A percentile compares a stretch with the other conserved stretches of the same genome.
phyloP scores from a whole-genome alignment of 768 basidiomycete species.

The Rhizopogon vinicolor region DNA sequence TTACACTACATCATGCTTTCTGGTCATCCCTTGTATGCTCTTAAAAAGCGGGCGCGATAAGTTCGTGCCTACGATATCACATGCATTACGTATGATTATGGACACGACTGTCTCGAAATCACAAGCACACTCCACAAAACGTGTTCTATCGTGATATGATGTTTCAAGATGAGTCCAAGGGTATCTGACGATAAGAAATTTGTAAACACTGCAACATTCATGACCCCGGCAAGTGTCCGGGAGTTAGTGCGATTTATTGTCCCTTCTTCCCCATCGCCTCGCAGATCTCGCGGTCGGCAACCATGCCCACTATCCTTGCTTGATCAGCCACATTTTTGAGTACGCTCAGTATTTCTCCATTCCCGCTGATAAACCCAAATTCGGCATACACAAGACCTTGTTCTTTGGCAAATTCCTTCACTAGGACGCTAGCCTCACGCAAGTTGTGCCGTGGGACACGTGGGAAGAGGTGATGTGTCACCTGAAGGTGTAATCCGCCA shows the following conservation, averaged over 20 bases:
- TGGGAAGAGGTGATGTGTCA: constrained; percentile 96
- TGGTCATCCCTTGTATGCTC: constrained; percentile 23
- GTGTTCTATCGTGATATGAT: neutral
- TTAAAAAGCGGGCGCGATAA: constrained; percentile 31
- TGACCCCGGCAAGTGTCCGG: neutral
- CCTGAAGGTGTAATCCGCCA: constrained; percentile 96
- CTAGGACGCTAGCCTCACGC: constrained; percentile 71
- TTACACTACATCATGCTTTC: constrained; percentile 19
- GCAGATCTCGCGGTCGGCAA: constrained; percentile 71
- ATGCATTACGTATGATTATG: constrained; percentile 30
- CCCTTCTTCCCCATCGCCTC: constrained; percentile 53
- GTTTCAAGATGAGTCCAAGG: neutral
- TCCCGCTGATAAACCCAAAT: constrained; percentile 87
- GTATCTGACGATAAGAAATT: constrained; percentile 10
- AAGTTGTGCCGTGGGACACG: constrained; percentile 93
- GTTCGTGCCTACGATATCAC: constrained; percentile 19
- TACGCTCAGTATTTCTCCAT: constrained; percentile 77
- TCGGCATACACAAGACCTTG: constrained; percentile 85
- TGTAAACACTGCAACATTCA: neutral
- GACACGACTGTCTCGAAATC: constrained; percentile 10
- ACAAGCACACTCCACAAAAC: constrained; percentile 16
- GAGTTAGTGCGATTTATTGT: constrained; percentile 5
- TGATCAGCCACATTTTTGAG: constrained; percentile 85
- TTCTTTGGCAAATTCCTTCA: constrained; percentile 85
- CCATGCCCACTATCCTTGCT: constrained; percentile 73